phyloP scores from a whole-genome alignment of 345 rosid species.

The Lepidium didymum region DNA sequence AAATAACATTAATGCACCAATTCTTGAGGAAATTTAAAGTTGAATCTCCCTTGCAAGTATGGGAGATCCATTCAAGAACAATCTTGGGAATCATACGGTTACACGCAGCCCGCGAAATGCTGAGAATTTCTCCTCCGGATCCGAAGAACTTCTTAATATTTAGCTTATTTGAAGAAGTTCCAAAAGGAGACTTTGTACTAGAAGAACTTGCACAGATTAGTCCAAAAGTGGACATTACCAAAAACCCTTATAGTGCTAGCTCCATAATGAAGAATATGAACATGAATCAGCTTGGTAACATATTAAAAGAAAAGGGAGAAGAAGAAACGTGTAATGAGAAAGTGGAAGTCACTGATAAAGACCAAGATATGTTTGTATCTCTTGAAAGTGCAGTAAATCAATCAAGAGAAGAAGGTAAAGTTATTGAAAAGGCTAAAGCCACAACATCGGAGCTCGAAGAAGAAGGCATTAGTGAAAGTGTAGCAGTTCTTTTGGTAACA shows the following conservation, averaged over 20 bases:
- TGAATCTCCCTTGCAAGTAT: conserved; percentile 44
- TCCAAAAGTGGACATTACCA: conserved; percentile 37
- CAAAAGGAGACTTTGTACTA: conserved; percentile 86
- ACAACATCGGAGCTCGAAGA: conserved; percentile 54
- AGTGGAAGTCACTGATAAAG: background rate
- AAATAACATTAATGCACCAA: conserved; percentile 63
- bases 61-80: conserved; percentile 85
- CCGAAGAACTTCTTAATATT: conserved; percentile 80
- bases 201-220: conserved; percentile 56
- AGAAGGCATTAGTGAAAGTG: conserved; percentile 69
- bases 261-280: conserved; percentile 59
- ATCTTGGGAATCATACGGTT: conserved; percentile 75
- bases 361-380: conserved; percentile 29
- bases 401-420: conserved; percentile 55
- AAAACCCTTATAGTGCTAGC: conserved; percentile 60
- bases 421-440: conserved; percentile 54
- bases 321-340: conserved; percentile 25
- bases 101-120: conserved; percentile 89
- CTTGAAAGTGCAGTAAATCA: conserved; percentile 52
- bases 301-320: conserved; percentile 29
- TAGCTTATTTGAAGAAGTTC: conserved; percentile 65
- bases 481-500: conserved; percentile 51
- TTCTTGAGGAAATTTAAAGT: conserved; percentile 47
- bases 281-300: conserved; percentile 29
- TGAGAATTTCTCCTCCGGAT: conserved; percentile 65